Evolutionary conservation across 768 basidiomycete species (phyloP).

Genomic region (Suillus cothurnatus): DNA sequence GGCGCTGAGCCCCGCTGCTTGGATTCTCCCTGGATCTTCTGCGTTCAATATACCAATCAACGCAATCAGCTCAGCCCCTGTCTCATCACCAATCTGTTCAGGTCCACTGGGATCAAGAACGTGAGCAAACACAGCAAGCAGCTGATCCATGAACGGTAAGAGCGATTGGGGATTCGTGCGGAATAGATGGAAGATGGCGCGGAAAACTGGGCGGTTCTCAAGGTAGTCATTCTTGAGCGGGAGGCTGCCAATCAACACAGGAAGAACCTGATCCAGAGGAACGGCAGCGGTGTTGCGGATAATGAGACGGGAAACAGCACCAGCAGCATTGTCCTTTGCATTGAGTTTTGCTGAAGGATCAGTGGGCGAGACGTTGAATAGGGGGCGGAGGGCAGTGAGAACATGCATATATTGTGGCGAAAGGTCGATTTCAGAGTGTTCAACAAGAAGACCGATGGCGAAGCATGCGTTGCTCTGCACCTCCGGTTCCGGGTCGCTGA

Average conservation of each 20-base stretch:
- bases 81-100: slow-evolving; percentile 83
- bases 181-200: slow-evolving; percentile 87
- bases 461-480: slow-evolving; percentile 97
- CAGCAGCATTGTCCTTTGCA: slow-evolving; percentile 96
- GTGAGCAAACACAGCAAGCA: slow-evolving; percentile 77
- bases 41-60: slow-evolving; percentile 72
- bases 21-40: slow-evolving; percentile 77
- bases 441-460: slow-evolving; percentile 88
- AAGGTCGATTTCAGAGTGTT: slow-evolving; percentile 82
- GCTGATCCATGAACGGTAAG: slow-evolving; percentile 72
- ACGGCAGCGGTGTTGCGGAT: slow-evolving; percentile 74
- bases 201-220: slow-evolving; percentile 90
- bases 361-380: slow-evolving; percentile 70
- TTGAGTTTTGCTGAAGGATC: slow-evolving; percentile 70
- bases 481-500: slow-evolving; percentile 85
- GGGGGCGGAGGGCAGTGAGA: slow-evolving; percentile 76
- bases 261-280: slow-evolving; percentile 90
- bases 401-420: slow-evolving; percentile 78
- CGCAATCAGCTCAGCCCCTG: slow-evolving; percentile 72
- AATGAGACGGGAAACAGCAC: slow-evolving; percentile 89
- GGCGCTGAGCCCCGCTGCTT: slow-evolving; percentile 69
- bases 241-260: slow-evolving; percentile 77
- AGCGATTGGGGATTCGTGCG: slow-evolving; percentile 70
- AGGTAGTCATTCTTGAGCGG: slow-evolving; percentile 87
- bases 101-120: slow-evolving; percentile 75